Percentiles rank a stretch among this genome's conserved stretches.
Evolutionary conservation across 2,329 filamentous ascomycete species (phyloP).

Genomic region (Moelleriella libera): DNA sequence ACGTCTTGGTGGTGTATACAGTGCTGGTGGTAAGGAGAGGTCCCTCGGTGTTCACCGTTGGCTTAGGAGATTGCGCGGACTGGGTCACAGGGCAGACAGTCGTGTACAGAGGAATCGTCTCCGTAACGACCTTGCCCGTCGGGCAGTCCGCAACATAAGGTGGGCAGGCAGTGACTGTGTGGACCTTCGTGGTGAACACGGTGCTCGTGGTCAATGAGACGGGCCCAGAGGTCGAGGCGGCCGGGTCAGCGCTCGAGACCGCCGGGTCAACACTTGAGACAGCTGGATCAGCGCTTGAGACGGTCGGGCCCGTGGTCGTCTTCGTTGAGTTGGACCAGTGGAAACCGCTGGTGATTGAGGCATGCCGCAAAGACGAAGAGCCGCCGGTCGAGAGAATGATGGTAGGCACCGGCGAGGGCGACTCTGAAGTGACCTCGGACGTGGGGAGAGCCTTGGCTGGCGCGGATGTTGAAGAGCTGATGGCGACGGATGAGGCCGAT

Average conservation of each 20-base stretch:
- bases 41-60: not conserved
- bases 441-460: not conserved
- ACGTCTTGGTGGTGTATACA: conserved; percentile 26
- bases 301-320: not conserved
- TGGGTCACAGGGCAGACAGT: not conserved
- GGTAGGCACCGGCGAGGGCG: not conserved
- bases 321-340: not conserved
- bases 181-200: not conserved
- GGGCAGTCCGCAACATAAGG: not conserved
- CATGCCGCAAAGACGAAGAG: not conserved
- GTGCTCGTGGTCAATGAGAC: not conserved
- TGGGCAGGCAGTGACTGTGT: not conserved
- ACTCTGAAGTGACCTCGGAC: not conserved
- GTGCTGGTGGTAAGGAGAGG: conserved; percentile 11
- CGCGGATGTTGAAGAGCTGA: not conserved
- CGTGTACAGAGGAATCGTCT: not conserved
- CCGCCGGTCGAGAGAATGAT: not conserved
- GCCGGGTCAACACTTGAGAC: not conserved
- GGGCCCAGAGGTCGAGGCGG: not conserved
- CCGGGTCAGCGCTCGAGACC: conserved; percentile 3
- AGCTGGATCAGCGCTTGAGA: no score
- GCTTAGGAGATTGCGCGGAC: not conserved
- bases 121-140: not conserved
- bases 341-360: not conserved
- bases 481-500: not conserved